These are phyloP conservation scores for Neoboletus magnificus DNA, from an alignment of 768 basidiomycete genomes.

Conservation along the genomic window DNA sequence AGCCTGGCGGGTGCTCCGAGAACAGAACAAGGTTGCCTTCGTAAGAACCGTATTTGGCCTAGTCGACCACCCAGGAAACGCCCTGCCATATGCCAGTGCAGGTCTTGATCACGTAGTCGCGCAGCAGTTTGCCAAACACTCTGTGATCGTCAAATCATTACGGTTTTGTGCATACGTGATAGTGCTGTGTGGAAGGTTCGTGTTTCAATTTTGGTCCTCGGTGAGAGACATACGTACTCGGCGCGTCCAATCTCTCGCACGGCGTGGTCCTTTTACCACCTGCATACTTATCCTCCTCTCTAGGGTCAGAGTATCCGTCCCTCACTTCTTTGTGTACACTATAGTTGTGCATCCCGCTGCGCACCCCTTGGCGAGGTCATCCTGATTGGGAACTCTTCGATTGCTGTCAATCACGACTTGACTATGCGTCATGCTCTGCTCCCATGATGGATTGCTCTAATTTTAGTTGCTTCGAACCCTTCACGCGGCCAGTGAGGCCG, in stretches of 20 bases:
- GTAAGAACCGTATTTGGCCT: background rate
- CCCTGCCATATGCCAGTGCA: background rate
- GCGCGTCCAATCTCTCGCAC: background rate
- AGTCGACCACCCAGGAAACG: background rate
- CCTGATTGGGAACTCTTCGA: background rate
- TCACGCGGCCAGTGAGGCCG: constrained; percentile 4
- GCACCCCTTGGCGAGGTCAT: background rate
- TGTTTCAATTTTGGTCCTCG: background rate
- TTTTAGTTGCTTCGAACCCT: background rate
- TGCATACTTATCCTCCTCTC: background rate
- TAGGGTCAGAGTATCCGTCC: background rate
- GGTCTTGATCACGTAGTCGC: background rate
- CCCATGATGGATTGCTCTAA: constrained; percentile 1
- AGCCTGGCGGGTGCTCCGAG: too few relatives aligned
- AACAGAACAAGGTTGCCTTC: too few relatives aligned
- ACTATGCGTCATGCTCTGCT: background rate
- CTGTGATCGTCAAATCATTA: background rate
- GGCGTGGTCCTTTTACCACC: background rate
- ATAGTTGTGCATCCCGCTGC: background rate
- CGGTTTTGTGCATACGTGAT: background rate
- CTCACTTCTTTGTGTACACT: background rate
- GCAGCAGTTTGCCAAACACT: too few relatives aligned
- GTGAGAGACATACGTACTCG: background rate
- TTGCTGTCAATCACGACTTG: background rate
- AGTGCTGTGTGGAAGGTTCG: background rate